phyloP scores from a whole-genome alignment of 1,284 basidiomycete genomes.

The Ganoderma sinense region DNA sequence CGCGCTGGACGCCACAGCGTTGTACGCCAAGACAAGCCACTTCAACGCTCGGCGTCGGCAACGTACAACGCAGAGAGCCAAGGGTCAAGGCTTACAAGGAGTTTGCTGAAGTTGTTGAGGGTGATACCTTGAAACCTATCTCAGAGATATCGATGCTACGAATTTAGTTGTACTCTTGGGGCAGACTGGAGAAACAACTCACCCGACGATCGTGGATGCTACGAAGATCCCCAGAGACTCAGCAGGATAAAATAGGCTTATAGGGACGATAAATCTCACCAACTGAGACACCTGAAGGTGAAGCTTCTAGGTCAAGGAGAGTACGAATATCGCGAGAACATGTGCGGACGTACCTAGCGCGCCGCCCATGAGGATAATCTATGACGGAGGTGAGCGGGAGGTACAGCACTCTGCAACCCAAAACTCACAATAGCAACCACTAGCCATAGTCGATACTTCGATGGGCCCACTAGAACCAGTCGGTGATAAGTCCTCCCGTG shows the following conservation, averaged over 20 bases:
- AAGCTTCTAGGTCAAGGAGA: neutral
- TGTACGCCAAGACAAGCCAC: slow-evolving; percentile 5
- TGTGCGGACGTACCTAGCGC: neutral
- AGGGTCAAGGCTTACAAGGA: neutral
- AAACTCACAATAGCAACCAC: neutral
- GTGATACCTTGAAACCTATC: neutral
- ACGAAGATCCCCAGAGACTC: neutral
- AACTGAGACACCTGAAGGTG: neutral
- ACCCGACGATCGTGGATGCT: neutral
- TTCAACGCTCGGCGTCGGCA: neutral
- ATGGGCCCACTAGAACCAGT: neutral
- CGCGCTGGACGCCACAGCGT: neutral
- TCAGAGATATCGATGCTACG: neutral
- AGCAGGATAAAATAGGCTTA: too few relatives aligned
- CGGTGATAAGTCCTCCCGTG: too few relatives aligned
- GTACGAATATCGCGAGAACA: neutral
- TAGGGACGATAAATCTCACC: neutral
- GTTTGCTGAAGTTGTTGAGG: neutral
- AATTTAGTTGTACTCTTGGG: neutral
- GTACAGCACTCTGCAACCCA: neutral
- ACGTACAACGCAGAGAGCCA: neutral
- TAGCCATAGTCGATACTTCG: neutral
- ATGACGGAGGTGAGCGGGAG: neutral
- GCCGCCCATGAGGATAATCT: neutral
- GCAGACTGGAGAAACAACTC: neutral